Base-by-base conservation (phyloP, 306 rosid genomes). In the Malus fusca region DNA sequence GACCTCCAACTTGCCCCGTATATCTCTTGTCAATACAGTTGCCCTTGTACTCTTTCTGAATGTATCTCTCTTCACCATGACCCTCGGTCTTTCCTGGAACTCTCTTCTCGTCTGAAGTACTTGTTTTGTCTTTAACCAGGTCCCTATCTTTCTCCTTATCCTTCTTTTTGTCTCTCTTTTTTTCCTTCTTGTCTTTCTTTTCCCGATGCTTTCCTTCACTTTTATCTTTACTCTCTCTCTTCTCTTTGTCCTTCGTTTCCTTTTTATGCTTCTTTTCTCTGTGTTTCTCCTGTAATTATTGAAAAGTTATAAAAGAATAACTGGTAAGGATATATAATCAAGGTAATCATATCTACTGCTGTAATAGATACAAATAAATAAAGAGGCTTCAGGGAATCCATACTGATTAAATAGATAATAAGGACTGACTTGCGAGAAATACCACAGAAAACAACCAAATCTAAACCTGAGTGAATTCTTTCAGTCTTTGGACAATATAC, bases 111-210 rank as follows among this genome's bases (percentile, higher is more conserved):
- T 88, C 96, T 2, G 86, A 72, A 77, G 79, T 48, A 44, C 79
- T 74, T 8, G 48, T 71, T 82, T 83, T 89, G 67, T 88, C 96
- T 72, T 84, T 84, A 26, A 79, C 86, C 66, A 55, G 82, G 44
- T 59, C 88, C 65, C 64, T 81, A 19, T 83, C 90, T 72, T 81
- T 84, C 68, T 78, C 87, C 79, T 75, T 88, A 17, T 91, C 79
- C 84, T 88, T 91, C 90, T 86, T 88, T 56, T 77, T 88, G 60
- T 90, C 97, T 74, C 82, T 86, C 84, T 81, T 73, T 64, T 85
- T 95, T 82, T 87, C 91, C 83, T 88, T 92, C 82, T 87, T 92
- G 82, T 89, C 90, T 80, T 90, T 85, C 89, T 88, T 90, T 75
- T 88, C 94, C 83, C 75, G 83, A 76, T 84, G 91, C 69, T 85